Percentiles rank a stretch among this genome's conserved stretches.
These are phyloP conservation scores for Balansia obtecta DNA, from an alignment of 2,329 filamentous ascomycete species.

Conservation along the genomic window DNA sequence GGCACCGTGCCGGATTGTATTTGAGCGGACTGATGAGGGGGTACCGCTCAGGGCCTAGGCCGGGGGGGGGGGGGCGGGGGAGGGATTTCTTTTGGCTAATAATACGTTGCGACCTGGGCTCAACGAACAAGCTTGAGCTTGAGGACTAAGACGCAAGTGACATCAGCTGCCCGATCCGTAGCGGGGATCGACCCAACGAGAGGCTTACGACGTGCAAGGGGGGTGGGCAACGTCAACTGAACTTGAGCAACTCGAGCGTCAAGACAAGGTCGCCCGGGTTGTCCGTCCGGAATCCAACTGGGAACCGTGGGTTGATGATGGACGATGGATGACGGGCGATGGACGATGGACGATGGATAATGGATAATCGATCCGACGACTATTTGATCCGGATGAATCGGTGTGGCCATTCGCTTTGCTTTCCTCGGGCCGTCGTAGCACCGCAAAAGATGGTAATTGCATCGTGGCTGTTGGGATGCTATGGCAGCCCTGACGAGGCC, in stretches of 20 bases:
- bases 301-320: not conserved
- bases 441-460: not conserved
- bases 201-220: conserved; percentile 4
- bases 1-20: conserved; percentile 28
- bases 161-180: conserved; percentile 9
- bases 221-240: conserved; percentile 1
- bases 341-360: too few relatives aligned
- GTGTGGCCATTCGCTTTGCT: not conserved
- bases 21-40: conserved; percentile 27
- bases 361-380: not conserved
- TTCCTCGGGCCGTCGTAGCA: not conserved
- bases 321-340: too few relatives aligned
- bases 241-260: not conserved
- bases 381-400: not conserved
- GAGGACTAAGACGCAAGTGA: conserved; percentile 6
- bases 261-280: not conserved
- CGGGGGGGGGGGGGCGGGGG: not conserved
- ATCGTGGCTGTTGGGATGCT: not conserved
- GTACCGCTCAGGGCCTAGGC: conserved; percentile 13
- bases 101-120: conserved; percentile 11
- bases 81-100: conserved; percentile 7
- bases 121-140: too few relatives aligned
- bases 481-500: not conserved
- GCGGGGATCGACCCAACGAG: not conserved
- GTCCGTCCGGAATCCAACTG: not conserved